A percentile compares a stretch with the other conserved stretches of the same genome.
Evolutionary conservation across 2,329 filamentous ascomycete species (phyloP).

Genomic region (Boeremia lycopersici): DNA sequence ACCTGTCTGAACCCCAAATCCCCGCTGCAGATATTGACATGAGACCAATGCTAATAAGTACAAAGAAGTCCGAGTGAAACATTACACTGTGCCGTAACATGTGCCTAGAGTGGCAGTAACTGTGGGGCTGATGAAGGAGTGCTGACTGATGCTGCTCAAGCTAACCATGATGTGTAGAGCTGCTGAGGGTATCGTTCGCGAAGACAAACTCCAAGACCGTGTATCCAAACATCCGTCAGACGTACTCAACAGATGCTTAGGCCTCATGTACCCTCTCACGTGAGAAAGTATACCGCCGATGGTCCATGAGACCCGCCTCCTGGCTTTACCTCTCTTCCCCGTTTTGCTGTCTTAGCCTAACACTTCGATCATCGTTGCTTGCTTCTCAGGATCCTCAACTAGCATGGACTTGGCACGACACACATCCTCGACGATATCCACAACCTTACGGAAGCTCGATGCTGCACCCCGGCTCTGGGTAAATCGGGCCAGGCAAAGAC

Average conservation of each 20-base stretch:
- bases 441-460: constrained; percentile 83
- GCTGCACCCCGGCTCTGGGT: constrained; percentile 91
- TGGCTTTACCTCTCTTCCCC: not conserved
- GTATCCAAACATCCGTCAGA: constrained; percentile 14
- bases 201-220: constrained; percentile 5
- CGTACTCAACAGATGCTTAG: constrained; percentile 4
- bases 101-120: not conserved
- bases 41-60: constrained; percentile 1
- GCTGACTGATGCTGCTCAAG: not conserved
- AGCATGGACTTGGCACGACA: constrained; percentile 70
- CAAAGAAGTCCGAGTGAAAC: constrained; percentile 8
- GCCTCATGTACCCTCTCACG: not conserved
- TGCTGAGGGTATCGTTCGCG: not conserved
- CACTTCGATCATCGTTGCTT: constrained; percentile 52
- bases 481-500: constrained; percentile 81
- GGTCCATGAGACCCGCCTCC: not conserved
- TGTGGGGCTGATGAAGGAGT: not conserved
- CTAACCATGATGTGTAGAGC: not conserved
- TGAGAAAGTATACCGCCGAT: not conserved
- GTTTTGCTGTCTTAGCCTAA: constrained; percentile 29
- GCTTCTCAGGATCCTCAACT: constrained; percentile 62
- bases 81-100: not conserved
- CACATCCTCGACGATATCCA: constrained; percentile 74
- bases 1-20: not conserved
- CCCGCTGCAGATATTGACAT: constrained; percentile 1